A percentile compares a stretch with the other conserved stretches of the same genome.
phyloP scores from a whole-genome alignment of 306 rosid genomes.

The Boehmeria nivea region DNA sequence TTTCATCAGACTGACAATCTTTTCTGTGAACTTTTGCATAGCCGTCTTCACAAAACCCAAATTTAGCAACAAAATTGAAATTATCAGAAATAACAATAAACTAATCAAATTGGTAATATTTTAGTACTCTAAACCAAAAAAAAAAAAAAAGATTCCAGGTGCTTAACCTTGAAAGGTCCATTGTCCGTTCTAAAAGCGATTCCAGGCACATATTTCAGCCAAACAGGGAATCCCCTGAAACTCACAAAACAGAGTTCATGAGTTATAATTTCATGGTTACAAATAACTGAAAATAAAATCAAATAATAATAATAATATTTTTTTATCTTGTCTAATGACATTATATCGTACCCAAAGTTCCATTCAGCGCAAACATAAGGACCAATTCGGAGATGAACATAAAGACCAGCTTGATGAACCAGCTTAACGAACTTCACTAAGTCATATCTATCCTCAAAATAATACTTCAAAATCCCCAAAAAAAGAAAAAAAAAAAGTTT shows the following conservation, averaged over 20 bases:
- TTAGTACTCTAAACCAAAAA: not conserved
- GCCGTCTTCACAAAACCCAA: conserved; percentile 49
- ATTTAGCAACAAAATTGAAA: conserved; percentile 12
- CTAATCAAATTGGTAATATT: not conserved
- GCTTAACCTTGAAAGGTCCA: conserved; percentile 74
- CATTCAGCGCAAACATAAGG: conserved; percentile 92
- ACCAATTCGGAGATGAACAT: conserved; percentile 89
- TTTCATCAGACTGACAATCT: conserved; percentile 80
- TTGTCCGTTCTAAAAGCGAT: conserved; percentile 87
- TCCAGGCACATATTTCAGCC: conserved; percentile 88
- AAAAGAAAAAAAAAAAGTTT: conserved; percentile 1
- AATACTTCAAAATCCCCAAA: conserved; percentile 55
- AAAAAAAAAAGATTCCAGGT: not conserved
- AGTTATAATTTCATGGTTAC: not conserved
- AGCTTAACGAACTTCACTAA: conserved; percentile 80
- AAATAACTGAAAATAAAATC: not conserved
- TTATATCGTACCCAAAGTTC: conserved; percentile 77
- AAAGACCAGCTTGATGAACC: conserved; percentile 90
- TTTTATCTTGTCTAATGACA: not conserved
- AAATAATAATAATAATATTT: not conserved
- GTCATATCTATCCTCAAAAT: conserved; percentile 82
- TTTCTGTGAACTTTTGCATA: conserved; percentile 76
- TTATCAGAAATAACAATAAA: not conserved
- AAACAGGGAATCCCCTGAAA: conserved; percentile 92
- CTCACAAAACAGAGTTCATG: conserved; percentile 33